Evolutionary conservation across 2,329 filamentous ascomycete species (phyloP).

Genomic region (Diplodia intermedia): DNA sequence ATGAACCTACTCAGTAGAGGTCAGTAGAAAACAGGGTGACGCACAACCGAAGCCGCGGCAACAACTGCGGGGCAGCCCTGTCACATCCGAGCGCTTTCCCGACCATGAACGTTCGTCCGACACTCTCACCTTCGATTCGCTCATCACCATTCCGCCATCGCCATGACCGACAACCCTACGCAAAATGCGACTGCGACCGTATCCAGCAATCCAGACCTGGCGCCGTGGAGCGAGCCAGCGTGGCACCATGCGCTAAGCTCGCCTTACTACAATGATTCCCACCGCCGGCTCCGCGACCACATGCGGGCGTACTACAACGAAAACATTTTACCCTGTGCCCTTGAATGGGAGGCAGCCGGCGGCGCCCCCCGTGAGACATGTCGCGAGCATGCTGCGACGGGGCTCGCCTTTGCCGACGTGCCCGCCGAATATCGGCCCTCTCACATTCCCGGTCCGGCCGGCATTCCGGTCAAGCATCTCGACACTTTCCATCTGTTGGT

Average conservation of each 20-base stretch:
- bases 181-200: background rate
- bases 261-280: constrained; percentile 69
- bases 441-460: constrained; percentile 47
- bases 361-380: constrained; percentile 56
- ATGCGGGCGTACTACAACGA: constrained; percentile 66
- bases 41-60: constrained; percentile 8
- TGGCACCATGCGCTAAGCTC: constrained; percentile 58
- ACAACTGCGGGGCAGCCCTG: constrained; percentile 5
- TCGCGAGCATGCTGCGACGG: constrained; percentile 50
- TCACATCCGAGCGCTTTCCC: constrained; percentile 11
- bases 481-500: constrained; percentile 56
- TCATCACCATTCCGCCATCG: background rate
- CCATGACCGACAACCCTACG: background rate
- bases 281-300: constrained; percentile 63
- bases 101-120: background rate
- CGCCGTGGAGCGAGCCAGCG: constrained; percentile 55
- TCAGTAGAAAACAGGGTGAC: too few relatives aligned
- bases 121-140: background rate
- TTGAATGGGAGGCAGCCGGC: constrained; percentile 67
- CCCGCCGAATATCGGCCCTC: constrained; percentile 53
- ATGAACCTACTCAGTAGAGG: too few relatives aligned
- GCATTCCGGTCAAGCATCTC: constrained; percentile 46
- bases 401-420: constrained; percentile 54
- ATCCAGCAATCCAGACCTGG: background rate
- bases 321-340: constrained; percentile 63